These are phyloP conservation scores for Thermothelomyces thermophilus DNA, from an alignment of 2,329 filamentous ascomycete genomes.

Conservation along the genomic window DNA sequence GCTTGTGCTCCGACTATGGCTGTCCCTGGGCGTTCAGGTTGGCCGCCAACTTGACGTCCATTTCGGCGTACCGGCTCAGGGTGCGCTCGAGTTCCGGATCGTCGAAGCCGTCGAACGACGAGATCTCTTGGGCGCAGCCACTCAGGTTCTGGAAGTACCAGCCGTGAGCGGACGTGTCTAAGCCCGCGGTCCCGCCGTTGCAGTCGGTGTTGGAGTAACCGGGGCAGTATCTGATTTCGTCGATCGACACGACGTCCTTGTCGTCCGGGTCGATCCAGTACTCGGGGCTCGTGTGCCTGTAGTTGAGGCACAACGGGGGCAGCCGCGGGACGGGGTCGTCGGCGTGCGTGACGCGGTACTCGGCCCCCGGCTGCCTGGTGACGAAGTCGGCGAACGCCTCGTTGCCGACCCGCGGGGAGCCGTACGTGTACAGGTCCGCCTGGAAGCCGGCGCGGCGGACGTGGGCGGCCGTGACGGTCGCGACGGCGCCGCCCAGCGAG, in stretches of 20 bases:
- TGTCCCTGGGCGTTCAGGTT: slow-evolving; percentile 4
- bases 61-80: slow-evolving; percentile 2
- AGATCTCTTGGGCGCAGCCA: slow-evolving; percentile 32
- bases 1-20: neutral
- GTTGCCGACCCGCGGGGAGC: slow-evolving; percentile 60
- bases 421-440: slow-evolving; percentile 59
- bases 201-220: slow-evolving; percentile 43
- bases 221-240: slow-evolving; percentile 39
- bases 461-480: slow-evolving; percentile 51
- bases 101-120: slow-evolving; percentile 24
- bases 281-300: slow-evolving; percentile 62
- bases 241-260: slow-evolving; percentile 32
- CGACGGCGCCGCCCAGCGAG: slow-evolving; percentile 61
- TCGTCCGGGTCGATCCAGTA: slow-evolving; percentile 50
- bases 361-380: slow-evolving; percentile 42
- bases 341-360: slow-evolving; percentile 60
- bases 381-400: slow-evolving; percentile 47
- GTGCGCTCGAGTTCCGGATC: slow-evolving; percentile 33
- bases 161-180: slow-evolving; percentile 41
- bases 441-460: slow-evolving; percentile 43
- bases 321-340: slow-evolving; percentile 63
- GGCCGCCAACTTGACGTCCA: slow-evolving; percentile 30
- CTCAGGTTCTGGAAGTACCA: slow-evolving; percentile 43
- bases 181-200: slow-evolving; percentile 43
- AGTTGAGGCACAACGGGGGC: slow-evolving; percentile 54